phyloP scores from a whole-genome alignment of 192 early-diverging fungal genomes.

The Backusella liffmaniae region DNA sequence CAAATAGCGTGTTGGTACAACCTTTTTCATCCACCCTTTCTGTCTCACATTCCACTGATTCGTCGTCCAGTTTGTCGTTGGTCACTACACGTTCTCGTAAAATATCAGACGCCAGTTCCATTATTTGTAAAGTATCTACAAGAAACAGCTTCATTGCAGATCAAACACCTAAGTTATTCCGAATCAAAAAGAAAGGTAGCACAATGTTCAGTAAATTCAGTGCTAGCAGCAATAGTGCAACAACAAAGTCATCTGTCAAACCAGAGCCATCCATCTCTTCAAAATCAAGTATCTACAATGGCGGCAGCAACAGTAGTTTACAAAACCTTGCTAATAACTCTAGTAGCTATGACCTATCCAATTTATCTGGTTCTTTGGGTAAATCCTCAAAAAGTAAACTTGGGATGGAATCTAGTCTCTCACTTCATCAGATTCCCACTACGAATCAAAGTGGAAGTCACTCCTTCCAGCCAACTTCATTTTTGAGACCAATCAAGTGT shows the following conservation, averaged over 20 bases:
- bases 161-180: slow-evolving; percentile 51
- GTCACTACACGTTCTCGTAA: not conserved
- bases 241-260: not conserved
- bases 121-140: slow-evolving; percentile 2
- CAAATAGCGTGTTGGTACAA: slow-evolving; percentile 24
- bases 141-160: slow-evolving; percentile 16
- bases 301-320: not conserved
- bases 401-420: not conserved
- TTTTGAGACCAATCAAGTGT: slow-evolving; percentile 47
- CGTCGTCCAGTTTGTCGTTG: slow-evolving; percentile 18
- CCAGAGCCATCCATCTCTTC: not conserved
- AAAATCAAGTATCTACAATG: not conserved
- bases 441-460: slow-evolving; percentile 28
- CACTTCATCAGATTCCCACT: not conserved
- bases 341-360: not conserved
- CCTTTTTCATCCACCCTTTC: slow-evolving; percentile 24
- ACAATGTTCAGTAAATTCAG: slow-evolving; percentile 39
- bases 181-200: slow-evolving; percentile 48
- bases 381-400: not conserved
- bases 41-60: not conserved
- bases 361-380: not conserved
- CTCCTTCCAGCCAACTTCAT: slow-evolving; percentile 40
- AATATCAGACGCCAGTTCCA: not conserved
- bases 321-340: not conserved
- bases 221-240: not conserved